Evolutionary conservation across 371 early-diverging fungal species (phyloP), one percentile per base, ranked within the genome.

Genomic region (Phascolomyces articulosus): DNA sequence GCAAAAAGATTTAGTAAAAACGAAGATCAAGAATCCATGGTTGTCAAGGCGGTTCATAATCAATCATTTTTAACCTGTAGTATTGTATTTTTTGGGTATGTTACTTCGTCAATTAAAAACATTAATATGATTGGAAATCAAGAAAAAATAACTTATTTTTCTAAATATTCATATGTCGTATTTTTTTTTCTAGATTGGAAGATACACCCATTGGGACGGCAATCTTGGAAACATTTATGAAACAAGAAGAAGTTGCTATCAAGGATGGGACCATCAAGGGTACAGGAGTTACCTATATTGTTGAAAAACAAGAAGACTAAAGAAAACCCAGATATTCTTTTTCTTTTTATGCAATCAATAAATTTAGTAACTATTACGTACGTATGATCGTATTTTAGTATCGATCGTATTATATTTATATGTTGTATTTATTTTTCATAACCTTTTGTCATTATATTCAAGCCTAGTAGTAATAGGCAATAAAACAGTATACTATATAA

Each of bases 191-290:
- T 58, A 76, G 77, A 31, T 63, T 76, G 60, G 58, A 64, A 21
- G 58, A 66, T 23, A 62, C 60, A n/a, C 61, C 62, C 9, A 34
- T 49, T 49, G 66, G 68, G 15, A 31, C 58, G 29, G 44, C 66
- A 18, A 53, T 62, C 16, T 38, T 74, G 27, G 27, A 23, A 21
- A 60, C 65, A 7, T 48, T 69, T 15, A 48, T 69, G 7, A 58
- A 65, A 4, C 75, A 74, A 63, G 75, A 74, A 41, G 40, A 58
- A 8, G 48, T 26, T 8, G 69, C 63, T n/a, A 40, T 71, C 28
- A 31, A 55, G 4, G 24, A 41, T 9, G 40, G 40, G 3, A 18
- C 8, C 16, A 40, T 69, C 4, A 20, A 20, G 28, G 34, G 51
- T 21, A 28, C 65, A 8, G 75, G 75, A 6, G 38, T 66, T 11